A percentile compares a stretch with the other conserved stretches of the same genome.
phyloP scores from a whole-genome alignment of 139 green algal genomes.

The Chlamydomonas sphaeroides region DNA sequence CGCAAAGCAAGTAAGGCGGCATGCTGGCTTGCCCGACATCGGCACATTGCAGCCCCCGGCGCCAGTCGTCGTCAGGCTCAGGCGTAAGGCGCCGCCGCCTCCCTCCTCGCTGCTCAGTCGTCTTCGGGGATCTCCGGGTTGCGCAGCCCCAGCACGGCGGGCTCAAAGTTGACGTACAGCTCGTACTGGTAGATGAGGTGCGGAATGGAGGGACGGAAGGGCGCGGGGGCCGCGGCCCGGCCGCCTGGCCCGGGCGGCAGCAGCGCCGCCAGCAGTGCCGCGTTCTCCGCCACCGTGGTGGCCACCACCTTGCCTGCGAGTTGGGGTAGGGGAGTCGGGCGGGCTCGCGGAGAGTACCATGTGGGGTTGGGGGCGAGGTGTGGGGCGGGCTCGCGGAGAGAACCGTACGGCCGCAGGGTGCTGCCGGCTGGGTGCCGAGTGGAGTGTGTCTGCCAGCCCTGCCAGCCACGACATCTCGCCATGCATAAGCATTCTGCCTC shows the following conservation, averaged over 20 bases:
- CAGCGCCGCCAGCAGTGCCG: constrained; percentile 58
- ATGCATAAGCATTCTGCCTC: too few relatives aligned
- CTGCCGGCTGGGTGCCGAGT: too few relatives aligned
- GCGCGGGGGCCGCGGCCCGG: neutral
- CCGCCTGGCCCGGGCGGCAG: constrained; percentile 44
- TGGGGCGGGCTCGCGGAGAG: neutral
- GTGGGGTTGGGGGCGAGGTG: neutral
- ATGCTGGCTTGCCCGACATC: too few relatives aligned
- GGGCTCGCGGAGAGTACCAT: neutral
- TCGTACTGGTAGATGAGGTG: constrained; percentile 59
- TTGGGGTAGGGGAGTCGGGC: neutral
- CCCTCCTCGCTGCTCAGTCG: constrained; percentile 3
- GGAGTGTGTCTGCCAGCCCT: neutral
- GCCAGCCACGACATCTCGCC: too few relatives aligned
- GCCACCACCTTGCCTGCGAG: constrained; percentile 62
- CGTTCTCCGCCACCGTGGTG: constrained; percentile 79
- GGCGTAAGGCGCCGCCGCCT: neutral
- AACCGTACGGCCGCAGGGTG: too few relatives aligned
- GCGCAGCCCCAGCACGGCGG: constrained; percentile 20
- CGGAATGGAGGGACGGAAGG: constrained; percentile 79
- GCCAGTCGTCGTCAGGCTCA: too few relatives aligned
- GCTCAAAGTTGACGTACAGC: constrained; percentile 31
- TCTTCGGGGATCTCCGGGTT: constrained; percentile 57
- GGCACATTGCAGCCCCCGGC: too few relatives aligned
- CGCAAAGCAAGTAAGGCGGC: too few relatives aligned